These are phyloP conservation scores for Claviceps spartinae DNA, from an alignment of 2,329 filamentous ascomycete genomes.

Conservation along the genomic window DNA sequence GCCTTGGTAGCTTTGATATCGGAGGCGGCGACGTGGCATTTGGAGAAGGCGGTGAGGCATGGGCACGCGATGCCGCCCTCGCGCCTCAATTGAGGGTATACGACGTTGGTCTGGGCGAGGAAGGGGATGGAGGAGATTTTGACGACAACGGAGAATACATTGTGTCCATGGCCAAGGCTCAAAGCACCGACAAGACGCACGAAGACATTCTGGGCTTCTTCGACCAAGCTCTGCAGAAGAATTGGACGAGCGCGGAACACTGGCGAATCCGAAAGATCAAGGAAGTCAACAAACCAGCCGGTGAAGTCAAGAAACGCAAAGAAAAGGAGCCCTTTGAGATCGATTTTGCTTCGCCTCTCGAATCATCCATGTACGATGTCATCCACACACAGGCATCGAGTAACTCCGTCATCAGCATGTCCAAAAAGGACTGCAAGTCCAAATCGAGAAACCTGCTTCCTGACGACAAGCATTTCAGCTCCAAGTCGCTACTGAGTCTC, in stretches of 20 bases:
- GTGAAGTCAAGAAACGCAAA: constrained; percentile 56
- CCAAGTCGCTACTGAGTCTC: constrained; percentile 71
- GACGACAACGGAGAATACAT: constrained; percentile 57
- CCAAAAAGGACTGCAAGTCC: constrained; percentile 91
- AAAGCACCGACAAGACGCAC: constrained; percentile 55
- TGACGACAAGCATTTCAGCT: constrained; percentile 97
- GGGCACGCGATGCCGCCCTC: constrained; percentile 79
- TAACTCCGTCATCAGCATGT: constrained; percentile 68
- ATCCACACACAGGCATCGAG: constrained; percentile 72
- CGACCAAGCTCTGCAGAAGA: constrained; percentile 89
- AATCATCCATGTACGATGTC: constrained; percentile 54
- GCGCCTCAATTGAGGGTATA: constrained; percentile 79
- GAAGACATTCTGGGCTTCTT: constrained; percentile 98
- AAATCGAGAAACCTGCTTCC: constrained; percentile 87
- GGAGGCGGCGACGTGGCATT: constrained; percentile 71
- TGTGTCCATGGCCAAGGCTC: constrained; percentile 59
- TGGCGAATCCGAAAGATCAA: constrained; percentile 97
- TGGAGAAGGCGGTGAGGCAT: constrained; percentile 89
- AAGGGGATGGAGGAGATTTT: constrained; percentile 21
- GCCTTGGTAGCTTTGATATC: constrained; percentile 57
- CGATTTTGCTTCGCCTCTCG: constrained; percentile 69
- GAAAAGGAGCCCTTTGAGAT: constrained; percentile 96
- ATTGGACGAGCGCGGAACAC: constrained; percentile 96
- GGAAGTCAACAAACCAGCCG: constrained; percentile 50
- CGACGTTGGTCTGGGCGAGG: constrained; percentile 45